These are phyloP conservation scores for Cercospora sp. DNA, from an alignment of 2,329 filamentous ascomycete species.

Conservation along the genomic window DNA sequence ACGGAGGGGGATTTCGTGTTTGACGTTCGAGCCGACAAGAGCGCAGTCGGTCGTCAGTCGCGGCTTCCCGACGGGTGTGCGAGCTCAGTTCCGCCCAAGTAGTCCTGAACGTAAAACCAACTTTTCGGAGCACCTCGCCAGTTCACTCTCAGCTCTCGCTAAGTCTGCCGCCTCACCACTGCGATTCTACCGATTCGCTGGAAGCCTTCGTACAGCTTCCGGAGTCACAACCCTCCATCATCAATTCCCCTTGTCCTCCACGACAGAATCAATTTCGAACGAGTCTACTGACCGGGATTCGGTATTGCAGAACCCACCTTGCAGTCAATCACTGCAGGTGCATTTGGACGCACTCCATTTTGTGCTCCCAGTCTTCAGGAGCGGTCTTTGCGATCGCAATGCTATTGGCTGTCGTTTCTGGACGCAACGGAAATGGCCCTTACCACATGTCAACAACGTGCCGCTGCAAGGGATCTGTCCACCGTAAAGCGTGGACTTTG, in stretches of 20 bases:
- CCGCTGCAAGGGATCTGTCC: not conserved
- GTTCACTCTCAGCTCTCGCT: not conserved
- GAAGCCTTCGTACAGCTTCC: not conserved
- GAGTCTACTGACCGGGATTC: not conserved
- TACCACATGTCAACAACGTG: constrained; percentile 11
- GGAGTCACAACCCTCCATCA: not conserved
- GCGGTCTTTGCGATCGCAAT: not conserved
- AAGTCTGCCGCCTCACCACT: not conserved
- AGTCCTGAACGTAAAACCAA: not conserved
- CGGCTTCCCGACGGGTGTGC: not conserved
- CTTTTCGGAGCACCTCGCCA: not conserved
- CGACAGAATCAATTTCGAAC: not conserved
- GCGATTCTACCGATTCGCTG: not conserved
- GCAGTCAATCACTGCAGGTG: not conserved
- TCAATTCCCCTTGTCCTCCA: not conserved
- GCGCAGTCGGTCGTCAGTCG: not conserved
- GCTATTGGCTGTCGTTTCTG: not conserved
- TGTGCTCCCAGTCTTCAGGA: not conserved
- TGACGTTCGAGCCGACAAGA: not conserved
- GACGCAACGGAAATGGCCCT: not conserved
- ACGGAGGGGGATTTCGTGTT: not conserved
- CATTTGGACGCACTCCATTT: not conserved
- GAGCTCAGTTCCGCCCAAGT: not conserved
- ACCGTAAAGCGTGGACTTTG: not conserved
- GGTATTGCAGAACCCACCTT: not conserved